phyloP scores from a whole-genome alignment of 2,329 filamentous ascomycete genomes.

The Alternaria gaisen region DNA sequence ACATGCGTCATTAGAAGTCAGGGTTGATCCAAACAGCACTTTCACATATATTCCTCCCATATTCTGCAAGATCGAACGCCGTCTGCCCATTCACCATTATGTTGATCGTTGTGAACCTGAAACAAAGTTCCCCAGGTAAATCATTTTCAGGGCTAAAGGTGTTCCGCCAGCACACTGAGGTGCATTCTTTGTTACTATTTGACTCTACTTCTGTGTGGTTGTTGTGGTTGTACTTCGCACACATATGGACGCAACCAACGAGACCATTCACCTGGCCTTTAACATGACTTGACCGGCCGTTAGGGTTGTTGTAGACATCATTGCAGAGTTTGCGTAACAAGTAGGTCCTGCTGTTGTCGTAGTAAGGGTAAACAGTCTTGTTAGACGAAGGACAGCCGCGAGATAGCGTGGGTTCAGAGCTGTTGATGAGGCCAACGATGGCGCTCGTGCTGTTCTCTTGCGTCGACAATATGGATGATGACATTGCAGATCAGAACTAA shows the following conservation, averaged over 20 bases:
- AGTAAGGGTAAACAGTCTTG: neutral
- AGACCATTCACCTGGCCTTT: neutral
- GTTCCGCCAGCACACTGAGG: neutral
- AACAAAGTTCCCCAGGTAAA: neutral
- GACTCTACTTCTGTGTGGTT: neutral
- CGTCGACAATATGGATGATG: neutral
- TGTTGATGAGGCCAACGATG: neutral
- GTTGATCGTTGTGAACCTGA: neutral
- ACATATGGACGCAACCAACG: neutral
- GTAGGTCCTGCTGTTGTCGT: neutral
- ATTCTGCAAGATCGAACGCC: neutral
- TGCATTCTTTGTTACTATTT: neutral
- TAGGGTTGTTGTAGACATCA: neutral
- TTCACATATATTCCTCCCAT: neutral
- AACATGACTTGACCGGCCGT: neutral
- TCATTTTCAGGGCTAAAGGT: neutral
- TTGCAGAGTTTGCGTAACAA: neutral
- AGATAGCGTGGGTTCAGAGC: neutral
- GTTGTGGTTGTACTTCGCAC: neutral
- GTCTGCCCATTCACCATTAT: neutral
- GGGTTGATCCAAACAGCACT: neutral
- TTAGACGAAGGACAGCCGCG: neutral
- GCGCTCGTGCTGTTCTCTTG: neutral
- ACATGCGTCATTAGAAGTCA: neutral
- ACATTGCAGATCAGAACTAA: neutral